Base-by-base conservation (phyloP, 192 early-diverging fungal genomes). In the Podila epigama region DNA sequence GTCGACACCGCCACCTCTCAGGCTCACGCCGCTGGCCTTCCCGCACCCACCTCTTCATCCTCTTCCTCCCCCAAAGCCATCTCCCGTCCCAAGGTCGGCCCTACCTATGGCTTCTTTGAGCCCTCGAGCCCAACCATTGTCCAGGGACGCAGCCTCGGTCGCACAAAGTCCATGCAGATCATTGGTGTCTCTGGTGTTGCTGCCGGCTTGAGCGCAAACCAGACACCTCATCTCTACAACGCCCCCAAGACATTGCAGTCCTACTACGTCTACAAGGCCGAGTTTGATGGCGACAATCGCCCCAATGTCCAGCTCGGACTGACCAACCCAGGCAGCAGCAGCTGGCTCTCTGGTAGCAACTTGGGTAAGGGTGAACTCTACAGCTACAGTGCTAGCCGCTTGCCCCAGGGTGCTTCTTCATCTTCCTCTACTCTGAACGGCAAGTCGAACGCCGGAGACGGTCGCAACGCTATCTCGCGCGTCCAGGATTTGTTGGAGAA, bases 181-280 rank as follows among this genome's bases (percentile, higher is more conserved):
- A 85, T 91, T 34, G 92, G 90, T 28, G 83, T 93, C 42, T 83
- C 82, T 36, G 92, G 92, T 34, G 81, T 92, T 13, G 75, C 90
- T 22, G 90, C 87, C 13, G 51, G 53, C 9, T 64, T 92, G 39
- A 83, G 82, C 10, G 59, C 58, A 6, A 51, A 79, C 29, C 75
- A 79, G 18, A 25, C 56, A 5, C 75, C 80, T 59, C 60, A 82
- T 63, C 57, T 83, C 10, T 79, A 79, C 11, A 77, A 58, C 31
- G 27, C 48, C 78, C 83, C 78, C 68, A 87, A 64, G 60, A 83
- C 77, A 70, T 81, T 69, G 75, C 69, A 52, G 60, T 44, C 65
- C 13, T 91, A 91, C 81, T 91, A 87, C 58, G 90, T 93, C 15
- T 79, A 84, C 51, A 84, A 82, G 33, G 90, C 89, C 5, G 75